Conservation (phyloP, 306 rosid genomes). For the Acacia crassicarpa region DNA sequence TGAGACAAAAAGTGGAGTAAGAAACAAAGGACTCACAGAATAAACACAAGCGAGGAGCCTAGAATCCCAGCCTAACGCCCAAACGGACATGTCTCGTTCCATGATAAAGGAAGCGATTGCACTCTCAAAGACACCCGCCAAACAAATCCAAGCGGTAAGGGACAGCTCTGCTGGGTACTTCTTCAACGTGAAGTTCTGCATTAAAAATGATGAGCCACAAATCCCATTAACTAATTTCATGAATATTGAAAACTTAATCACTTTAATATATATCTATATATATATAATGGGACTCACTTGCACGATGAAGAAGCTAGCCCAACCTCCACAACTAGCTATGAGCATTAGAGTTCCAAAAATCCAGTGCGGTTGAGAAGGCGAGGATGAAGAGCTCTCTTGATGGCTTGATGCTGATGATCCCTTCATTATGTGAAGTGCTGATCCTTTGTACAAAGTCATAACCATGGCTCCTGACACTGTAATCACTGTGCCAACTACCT, state of each 20-base stretch:
- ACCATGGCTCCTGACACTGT: conserved; percentile 94
- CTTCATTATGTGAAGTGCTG: conserved; percentile 55
- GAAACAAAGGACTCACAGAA: conserved; percentile 53
- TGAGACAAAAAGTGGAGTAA: not conserved
- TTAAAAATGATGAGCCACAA: not conserved
- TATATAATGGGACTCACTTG: conserved; percentile 52
- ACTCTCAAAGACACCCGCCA: conserved; percentile 76
- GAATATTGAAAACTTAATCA: not conserved
- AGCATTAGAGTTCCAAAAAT: conserved; percentile 66
- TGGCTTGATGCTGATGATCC: conserved; percentile 40
- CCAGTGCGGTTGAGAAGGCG: conserved; percentile 66
- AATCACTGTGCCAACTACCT: conserved; percentile 76
- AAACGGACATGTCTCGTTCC: conserved; percentile 72
- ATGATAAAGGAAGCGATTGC: conserved; percentile 59
- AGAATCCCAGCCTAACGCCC: conserved; percentile 95
- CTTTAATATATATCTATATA: not conserved
- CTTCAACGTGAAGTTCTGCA: conserved; percentile 85
- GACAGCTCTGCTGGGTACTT: conserved; percentile 91
- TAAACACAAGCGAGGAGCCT: conserved; percentile 94
- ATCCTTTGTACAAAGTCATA: conserved; percentile 97
- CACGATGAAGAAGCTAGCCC: conserved; percentile 93
- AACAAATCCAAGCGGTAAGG: conserved; percentile 89
- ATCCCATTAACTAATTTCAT: not conserved
- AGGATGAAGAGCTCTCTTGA: conserved; percentile 18
- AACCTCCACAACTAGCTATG: conserved; percentile 66